Evolutionary conservation across 257 asterid genomes (phyloP).

Genomic region (Solanum etuberosum): DNA sequence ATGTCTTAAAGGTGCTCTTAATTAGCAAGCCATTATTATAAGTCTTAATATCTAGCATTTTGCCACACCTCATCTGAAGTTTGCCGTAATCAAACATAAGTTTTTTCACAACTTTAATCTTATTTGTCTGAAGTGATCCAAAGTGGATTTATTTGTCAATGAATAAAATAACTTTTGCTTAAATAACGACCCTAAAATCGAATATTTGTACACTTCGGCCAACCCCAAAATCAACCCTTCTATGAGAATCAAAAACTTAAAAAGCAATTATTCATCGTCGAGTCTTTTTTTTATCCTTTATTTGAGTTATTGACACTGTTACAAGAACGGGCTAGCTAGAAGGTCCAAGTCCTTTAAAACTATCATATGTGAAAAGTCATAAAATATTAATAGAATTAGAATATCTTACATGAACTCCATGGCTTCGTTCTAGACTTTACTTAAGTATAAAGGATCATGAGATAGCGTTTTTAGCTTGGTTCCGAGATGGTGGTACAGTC

Average conservation of each 20-base stretch:
- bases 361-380: not conserved
- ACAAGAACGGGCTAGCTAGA: not conserved
- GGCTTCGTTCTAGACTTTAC: no score
- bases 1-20: no score
- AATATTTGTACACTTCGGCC: not conserved
- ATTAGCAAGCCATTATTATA: no score
- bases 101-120: not conserved
- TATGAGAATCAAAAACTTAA: not conserved
- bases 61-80: no score
- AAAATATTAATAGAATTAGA: no score
- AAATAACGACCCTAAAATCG: not conserved
- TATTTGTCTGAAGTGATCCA: not conserved
- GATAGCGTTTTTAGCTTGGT: no score
- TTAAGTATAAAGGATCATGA: no score
- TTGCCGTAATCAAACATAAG: no score
- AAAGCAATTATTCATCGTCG: not conserved
- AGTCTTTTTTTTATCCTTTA: not conserved
- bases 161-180: not conserved
- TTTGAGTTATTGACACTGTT: not conserved
- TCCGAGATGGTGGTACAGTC: no score
- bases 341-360: not conserved
- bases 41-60: no score
- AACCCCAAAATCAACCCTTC: not conserved
- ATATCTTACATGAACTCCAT: no score
- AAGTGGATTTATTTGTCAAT: not conserved